Conservation (phyloP, 257 asterid species). For the Fraxinus americana region DNA sequence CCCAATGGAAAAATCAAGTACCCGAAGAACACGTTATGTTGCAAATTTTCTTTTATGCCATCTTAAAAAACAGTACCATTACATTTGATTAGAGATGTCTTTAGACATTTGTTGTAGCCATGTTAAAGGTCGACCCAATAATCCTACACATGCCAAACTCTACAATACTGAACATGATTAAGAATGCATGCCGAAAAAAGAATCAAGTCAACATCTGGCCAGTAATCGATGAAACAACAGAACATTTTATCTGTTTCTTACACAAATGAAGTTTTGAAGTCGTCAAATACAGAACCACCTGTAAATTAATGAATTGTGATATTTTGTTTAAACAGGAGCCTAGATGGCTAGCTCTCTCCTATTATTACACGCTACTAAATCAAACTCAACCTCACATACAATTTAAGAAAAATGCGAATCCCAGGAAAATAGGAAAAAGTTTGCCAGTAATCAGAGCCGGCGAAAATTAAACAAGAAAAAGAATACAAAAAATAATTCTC, state of each 20-base stretch:
- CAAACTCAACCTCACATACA: conserved; percentile 62
- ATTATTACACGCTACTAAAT: conserved; percentile 55
- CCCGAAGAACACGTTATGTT: conserved; percentile 15
- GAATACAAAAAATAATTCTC: conserved; percentile 46
- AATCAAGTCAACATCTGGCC: too few relatives aligned
- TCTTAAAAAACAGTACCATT: too few relatives aligned
- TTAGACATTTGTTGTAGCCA: not conserved
- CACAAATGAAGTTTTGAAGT: conserved; percentile 26
- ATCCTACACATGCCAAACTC: too few relatives aligned
- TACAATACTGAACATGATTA: too few relatives aligned
- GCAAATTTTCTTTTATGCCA: not conserved
- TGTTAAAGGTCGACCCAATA: too few relatives aligned
- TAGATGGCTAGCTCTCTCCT: conserved; percentile 46
- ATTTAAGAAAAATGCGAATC: conserved; percentile 48
- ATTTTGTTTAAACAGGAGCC: conserved; percentile 50
- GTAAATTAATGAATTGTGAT: conserved; percentile 40
- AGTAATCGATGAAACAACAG: too few relatives aligned
- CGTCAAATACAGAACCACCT: conserved; percentile 35
- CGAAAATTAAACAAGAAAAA: conserved; percentile 28
- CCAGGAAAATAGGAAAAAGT: conserved; percentile 37
- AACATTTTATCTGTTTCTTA: conserved; percentile 13
- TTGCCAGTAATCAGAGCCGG: conserved; percentile 47
- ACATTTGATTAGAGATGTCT: not conserved
- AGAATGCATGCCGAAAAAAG: too few relatives aligned
- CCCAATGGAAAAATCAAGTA: conserved; percentile 25